Base-by-base conservation (phyloP, 176 grass and related monocot species). In the Secale cereale region DNA sequence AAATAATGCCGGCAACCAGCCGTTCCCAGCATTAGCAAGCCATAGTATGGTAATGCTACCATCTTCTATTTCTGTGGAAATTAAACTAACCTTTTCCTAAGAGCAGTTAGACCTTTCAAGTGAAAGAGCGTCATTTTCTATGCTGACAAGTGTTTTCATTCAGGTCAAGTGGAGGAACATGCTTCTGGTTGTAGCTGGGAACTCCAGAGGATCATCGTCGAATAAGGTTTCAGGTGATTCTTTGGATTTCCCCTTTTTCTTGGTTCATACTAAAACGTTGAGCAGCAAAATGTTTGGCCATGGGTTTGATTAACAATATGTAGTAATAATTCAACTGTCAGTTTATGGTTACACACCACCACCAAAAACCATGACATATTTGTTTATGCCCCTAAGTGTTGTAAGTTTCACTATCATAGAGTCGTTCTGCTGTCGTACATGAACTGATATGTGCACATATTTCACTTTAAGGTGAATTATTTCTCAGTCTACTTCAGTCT, bases 161-260 rank as follows among this genome's bases (percentile, higher is more conserved):
- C 68, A 98, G 96, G 78, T 95, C 31, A 95, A 92, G 63, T 95
- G 93, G 96, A 91, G 91, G 80, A 91, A 98, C 46, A 89, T 86
- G 60, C 84, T 98, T 67, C 25, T 98, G 33, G 70, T 95, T 86
- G 78, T 98, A 73, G 90, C 91, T 84, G 96, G 97, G 31, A 89
- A 88, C 86, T 82, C 84, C 13, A 96, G 94, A 81, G 74, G 87
- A 43, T 27, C 83, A 22, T 41, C 78, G 7, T 92, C 77, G 31
- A 89, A 95, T 91, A 87, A 88, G 40, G 93, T 96, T 80, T 94
- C 81, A 92, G 93, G 97, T 98, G 50, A 60, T 65, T 75, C 8
- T 79, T 75, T 62, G 39, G 56, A 66, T 73, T 78, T 27, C 39
- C 39, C 29, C 52, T 78, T 70, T 86, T 46, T 45, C 72, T 66